phyloP scores from a whole-genome alignment of 768 basidiomycete genomes.

The Podaxis mareebaensis region DNA sequence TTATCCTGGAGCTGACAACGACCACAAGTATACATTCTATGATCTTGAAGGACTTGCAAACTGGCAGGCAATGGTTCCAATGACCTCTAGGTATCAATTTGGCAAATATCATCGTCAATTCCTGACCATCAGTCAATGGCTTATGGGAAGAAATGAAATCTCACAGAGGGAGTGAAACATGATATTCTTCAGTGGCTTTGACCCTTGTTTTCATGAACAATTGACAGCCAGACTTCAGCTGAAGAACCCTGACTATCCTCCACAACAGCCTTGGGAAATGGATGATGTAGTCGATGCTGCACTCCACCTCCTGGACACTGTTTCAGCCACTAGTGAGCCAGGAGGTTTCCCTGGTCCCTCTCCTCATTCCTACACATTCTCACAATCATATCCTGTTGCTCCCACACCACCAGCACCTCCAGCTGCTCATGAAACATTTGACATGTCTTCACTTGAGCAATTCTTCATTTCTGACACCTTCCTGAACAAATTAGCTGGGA shows the following conservation, averaged over 20 bases:
- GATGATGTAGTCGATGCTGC: conserved; percentile 12
- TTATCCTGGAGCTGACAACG: not conserved
- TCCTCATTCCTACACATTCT: not conserved
- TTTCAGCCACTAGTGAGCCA: not conserved
- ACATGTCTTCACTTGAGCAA: not conserved
- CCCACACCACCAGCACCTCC: too few species aligned
- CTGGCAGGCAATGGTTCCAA: not conserved
- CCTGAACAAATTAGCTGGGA: not conserved
- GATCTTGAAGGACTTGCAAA: conserved; percentile 1
- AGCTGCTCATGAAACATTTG: not conserved
- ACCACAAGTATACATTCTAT: not conserved
- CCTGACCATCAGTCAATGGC: not conserved
- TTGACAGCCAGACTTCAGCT: not conserved
- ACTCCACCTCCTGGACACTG: not conserved
- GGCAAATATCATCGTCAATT: conserved; percentile 14
- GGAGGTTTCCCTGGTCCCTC: not conserved
- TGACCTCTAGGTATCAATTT: not conserved
- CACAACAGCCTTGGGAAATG: conserved; percentile 17
- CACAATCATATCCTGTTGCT: not conserved
- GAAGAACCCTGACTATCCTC: conserved; percentile 16
- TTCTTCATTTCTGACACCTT: not conserved
- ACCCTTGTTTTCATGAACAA: not conserved
- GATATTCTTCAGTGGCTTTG: conserved; percentile 16
- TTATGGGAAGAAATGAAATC: not conserved
- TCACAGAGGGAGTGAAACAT: not conserved